Percentiles rank a stretch among this genome's conserved stretches.
These are phyloP conservation scores for Suillus spraguei DNA, from an alignment of 768 basidiomycete genomes.

Conservation along the genomic window DNA sequence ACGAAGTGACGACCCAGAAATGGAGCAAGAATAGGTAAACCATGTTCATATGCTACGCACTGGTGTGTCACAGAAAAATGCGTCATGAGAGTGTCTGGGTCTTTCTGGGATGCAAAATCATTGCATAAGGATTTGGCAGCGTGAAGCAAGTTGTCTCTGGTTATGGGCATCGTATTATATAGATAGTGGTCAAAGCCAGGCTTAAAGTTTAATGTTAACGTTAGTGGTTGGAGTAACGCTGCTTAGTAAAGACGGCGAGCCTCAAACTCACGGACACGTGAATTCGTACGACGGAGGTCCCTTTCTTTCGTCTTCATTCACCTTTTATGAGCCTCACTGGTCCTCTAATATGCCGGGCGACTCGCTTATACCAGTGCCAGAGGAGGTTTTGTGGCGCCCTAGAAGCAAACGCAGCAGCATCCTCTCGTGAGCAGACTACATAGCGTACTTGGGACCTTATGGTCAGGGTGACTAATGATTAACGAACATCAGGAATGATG, in stretches of 20 bases:
- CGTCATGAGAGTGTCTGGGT: conserved; percentile 44
- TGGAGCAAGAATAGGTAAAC: conserved; percentile 54
- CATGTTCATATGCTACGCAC: conserved; percentile 55
- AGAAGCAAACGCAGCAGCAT: conserved; percentile 10
- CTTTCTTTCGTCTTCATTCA: conserved; percentile 10
- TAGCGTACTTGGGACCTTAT: not conserved
- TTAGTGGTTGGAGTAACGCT: not conserved
- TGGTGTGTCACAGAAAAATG: conserved; percentile 51
- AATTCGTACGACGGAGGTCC: not conserved
- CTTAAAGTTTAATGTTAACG: not conserved
- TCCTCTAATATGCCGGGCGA: conserved; percentile 1
- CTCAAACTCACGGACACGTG: not conserved
- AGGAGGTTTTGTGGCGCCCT: conserved; percentile 1
- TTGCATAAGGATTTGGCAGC: conserved; percentile 53
- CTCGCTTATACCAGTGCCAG: conserved; percentile 10
- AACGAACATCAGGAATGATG: conserved; percentile 8
- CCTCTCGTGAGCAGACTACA: conserved; percentile 20
- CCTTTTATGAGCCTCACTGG: not conserved
- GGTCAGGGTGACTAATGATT: conserved; percentile 18
- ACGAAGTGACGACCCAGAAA: conserved; percentile 57
- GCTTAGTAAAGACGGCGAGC: not conserved
- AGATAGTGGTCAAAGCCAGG: not conserved
- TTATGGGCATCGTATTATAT: conserved; percentile 23
- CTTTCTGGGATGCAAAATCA: conserved; percentile 49
- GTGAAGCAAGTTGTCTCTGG: conserved; percentile 40